These are phyloP conservation scores for Mycosarcoma maydis DNA, from an alignment of 1,284 basidiomycete genomes.

Conservation along the genomic window DNA sequence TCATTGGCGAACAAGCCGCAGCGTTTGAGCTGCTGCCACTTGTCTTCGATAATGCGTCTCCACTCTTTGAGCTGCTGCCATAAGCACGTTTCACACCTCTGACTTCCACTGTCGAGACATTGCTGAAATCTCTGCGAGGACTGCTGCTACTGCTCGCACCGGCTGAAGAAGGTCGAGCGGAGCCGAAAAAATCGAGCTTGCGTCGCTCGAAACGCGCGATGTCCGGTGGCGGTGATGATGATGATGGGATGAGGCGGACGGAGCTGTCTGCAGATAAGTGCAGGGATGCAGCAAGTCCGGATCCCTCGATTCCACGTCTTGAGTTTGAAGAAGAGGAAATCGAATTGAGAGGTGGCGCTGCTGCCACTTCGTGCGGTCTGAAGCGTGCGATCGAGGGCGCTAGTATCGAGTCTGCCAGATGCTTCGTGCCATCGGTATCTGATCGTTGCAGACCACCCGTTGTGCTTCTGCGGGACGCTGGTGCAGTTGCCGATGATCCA, in stretches of 20 bases:
- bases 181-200: conserved; percentile 40
- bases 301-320: not conserved
- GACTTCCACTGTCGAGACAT: not conserved
- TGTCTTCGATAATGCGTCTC: not conserved
- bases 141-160: conserved; percentile 11
- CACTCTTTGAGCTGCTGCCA: not conserved
- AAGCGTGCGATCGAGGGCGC: conserved; percentile 3
- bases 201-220: conserved; percentile 16
- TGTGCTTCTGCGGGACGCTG: not conserved
- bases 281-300: not conserved
- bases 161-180: not conserved
- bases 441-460: not conserved
- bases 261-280: not conserved
- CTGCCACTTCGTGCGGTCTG: conserved; percentile 27
- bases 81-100: conserved; percentile 19
- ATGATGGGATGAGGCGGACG: not conserved
- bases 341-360: conserved; percentile 12
- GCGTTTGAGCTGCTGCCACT: not conserved
- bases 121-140: not conserved
- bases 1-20: conserved; percentile 2
- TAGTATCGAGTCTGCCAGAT: not conserved
- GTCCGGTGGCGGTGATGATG: conserved; percentile 28
- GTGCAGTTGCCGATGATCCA: not conserved
- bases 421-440: not conserved
- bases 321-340: not conserved